A percentile compares a stretch with the other conserved stretches of the same genome.
Evolutionary conservation across 345 rosid genomes (phyloP).

Genomic region (Luvunga scandens): DNA sequence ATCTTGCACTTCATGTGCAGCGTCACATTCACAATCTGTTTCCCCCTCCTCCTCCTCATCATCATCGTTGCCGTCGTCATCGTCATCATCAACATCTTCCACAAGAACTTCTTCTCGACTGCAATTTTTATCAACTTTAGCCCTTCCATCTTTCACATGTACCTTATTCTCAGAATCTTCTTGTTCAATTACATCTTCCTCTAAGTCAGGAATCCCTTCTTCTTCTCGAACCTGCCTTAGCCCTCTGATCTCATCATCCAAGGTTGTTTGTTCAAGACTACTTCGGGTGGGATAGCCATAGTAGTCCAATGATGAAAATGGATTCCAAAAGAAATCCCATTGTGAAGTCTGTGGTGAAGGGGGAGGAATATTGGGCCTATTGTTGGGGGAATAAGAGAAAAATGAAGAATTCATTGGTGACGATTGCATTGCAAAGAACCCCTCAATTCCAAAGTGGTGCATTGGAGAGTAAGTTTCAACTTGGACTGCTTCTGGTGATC

Average conservation of each 20-base stretch:
- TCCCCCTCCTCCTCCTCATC: conserved; percentile 46
- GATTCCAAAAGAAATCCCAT: conserved; percentile 99
- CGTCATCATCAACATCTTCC: conserved; percentile 61
- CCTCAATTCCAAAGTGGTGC: conserved; percentile 51
- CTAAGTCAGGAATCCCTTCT: conserved; percentile 93
- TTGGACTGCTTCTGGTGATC: conserved; percentile 64
- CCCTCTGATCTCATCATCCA: conserved; percentile 80
- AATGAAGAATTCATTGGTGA: conserved; percentile 46
- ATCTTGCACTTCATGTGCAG: conserved; percentile 40
- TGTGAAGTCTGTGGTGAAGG: conserved; percentile 86
- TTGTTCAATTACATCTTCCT: conserved; percentile 71
- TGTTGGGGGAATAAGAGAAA: conserved; percentile 41
- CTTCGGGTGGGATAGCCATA: conserved; percentile 61
- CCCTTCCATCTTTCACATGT: conserved; percentile 31
- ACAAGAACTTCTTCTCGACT: conserved; percentile 63
- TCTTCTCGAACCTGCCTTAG: conserved; percentile 90
- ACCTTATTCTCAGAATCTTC: conserved; percentile 42
- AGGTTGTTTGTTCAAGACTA: conserved; percentile 53
- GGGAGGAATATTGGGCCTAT: conserved; percentile 63
- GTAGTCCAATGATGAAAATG: conserved; percentile 84
- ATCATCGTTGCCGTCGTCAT: conserved; percentile 26
- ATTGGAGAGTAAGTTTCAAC: conserved; percentile 62
- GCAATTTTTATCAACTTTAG: conserved; percentile 29
- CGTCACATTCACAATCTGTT: conserved; percentile 41
- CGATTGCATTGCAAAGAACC: conserved; percentile 60